Conservation (phyloP, 176 grass and related monocot species). For the Avena sativa region DNA sequence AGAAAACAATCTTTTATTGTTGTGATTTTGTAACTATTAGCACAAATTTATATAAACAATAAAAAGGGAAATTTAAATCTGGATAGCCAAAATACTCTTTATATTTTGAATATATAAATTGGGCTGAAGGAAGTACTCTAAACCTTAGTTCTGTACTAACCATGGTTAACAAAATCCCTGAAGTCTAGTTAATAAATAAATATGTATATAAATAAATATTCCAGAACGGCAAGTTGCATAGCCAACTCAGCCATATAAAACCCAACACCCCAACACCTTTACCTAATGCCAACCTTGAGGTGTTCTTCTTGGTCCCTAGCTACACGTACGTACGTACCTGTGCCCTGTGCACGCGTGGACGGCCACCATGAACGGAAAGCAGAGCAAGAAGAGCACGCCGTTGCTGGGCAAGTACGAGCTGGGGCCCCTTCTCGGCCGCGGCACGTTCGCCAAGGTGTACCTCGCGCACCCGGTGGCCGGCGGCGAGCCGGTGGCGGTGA, state of each 20-base stretch:
- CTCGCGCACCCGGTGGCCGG: constrained; percentile 56
- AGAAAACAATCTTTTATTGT: background rate
- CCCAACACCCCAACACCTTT: constrained; percentile 5
- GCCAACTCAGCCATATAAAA: constrained; percentile 49
- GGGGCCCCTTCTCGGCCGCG: constrained; percentile 65
- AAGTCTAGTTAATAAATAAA: background rate
- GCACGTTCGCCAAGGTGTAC: constrained; percentile 95
- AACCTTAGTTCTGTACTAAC: background rate
- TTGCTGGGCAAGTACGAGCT: constrained; percentile 87
- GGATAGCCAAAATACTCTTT: background rate
- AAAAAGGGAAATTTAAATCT: background rate
- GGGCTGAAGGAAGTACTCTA: background rate
- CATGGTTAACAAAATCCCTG: constrained; percentile 13
- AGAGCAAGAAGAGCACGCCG: constrained; percentile 24
- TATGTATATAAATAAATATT: background rate
- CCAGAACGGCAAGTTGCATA: constrained; percentile 23
- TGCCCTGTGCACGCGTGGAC: background rate
- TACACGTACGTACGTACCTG: background rate
- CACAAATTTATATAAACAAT: background rate
- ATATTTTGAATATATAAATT: background rate
- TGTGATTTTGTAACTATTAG: background rate
- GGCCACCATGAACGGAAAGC: constrained; percentile 32
- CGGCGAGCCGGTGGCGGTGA: constrained; percentile 65
- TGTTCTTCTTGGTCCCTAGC: constrained; percentile 11
- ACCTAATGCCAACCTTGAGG: constrained; percentile 32